Percentiles rank a stretch among this genome's conserved stretches.
phyloP scores from a whole-genome alignment of 2,329 filamentous ascomycete species.

The Alternaria burnsii region DNA sequence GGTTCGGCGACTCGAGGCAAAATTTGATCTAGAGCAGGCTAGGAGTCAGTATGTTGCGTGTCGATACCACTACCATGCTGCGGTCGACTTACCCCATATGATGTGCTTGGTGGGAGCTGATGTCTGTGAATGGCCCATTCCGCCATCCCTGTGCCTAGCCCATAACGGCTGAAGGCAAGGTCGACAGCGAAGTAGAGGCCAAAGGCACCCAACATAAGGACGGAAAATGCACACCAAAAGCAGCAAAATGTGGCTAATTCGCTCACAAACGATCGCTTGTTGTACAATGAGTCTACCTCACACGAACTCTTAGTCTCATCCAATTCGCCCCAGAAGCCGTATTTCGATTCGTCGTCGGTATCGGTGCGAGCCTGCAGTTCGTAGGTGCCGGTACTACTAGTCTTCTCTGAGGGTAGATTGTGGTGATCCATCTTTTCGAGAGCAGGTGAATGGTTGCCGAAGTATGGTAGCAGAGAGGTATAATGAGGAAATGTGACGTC shows the following conservation, averaged over 20 bases:
- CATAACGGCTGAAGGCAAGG: constrained; percentile 9
- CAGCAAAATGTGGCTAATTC: constrained; percentile 4
- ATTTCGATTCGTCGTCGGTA: constrained; percentile 19
- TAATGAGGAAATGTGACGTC: constrained; percentile 18
- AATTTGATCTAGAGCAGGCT: constrained; percentile 25
- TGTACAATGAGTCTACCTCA: neutral
- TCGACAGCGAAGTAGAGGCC: constrained; percentile 12
- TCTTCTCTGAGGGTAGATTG: neutral
- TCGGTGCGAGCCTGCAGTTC: neutral
- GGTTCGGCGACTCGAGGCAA: constrained; percentile 25
- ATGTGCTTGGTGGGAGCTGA: neutral
- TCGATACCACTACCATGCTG: neutral
- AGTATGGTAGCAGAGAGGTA: constrained; percentile 24
- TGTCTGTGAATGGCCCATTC: constrained; percentile 9
- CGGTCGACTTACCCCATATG: constrained; percentile 5
- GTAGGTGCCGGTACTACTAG: neutral
- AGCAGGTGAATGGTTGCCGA: constrained; percentile 9
- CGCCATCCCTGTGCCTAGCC: constrained; percentile 15
- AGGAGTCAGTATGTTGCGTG: neutral
- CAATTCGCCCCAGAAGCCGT: constrained; percentile 22
- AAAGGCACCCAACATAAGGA: constrained; percentile 7
- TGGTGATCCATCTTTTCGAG: neutral
- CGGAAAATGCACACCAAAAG: constrained; percentile 10
- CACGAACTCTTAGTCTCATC: neutral
- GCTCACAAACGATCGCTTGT: neutral